Evolutionary conservation across 2,329 filamentous ascomycete genomes (phyloP).

Genomic region (Monosporascus sp.): DNA sequence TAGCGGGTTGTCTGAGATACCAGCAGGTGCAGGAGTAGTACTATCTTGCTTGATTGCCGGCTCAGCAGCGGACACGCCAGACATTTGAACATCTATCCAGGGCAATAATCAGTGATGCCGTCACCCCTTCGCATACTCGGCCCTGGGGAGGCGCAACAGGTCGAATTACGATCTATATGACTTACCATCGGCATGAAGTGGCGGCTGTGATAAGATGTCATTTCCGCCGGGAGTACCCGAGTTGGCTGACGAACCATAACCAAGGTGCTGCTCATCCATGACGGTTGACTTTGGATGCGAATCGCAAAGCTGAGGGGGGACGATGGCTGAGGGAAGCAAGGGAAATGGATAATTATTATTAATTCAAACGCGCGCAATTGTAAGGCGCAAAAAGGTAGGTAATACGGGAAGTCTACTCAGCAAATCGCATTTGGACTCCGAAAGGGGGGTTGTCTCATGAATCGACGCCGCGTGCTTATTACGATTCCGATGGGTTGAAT

Average conservation of each 20-base stretch:
- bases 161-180: conserved; percentile 3
- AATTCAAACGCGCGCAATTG: background rate
- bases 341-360: background rate
- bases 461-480: background rate
- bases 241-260: conserved; percentile 53
- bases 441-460: too few species aligned
- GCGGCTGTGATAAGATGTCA: conserved; percentile 50
- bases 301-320: background rate
- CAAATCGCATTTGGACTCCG: background rate
- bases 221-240: conserved; percentile 53
- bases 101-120: conserved; percentile 12
- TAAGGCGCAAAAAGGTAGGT: background rate
- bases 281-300: conserved; percentile 18
- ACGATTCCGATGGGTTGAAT: background rate
- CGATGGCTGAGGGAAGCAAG: background rate
- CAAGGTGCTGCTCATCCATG: conserved; percentile 56
- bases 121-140: conserved; percentile 1
- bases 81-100: conserved; percentile 58
- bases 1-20: conserved; percentile 56
- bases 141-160: conserved; percentile 1
- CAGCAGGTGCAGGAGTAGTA: conserved; percentile 51
- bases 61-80: conserved; percentile 43
- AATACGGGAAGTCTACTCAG: background rate
- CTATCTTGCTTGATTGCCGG: conserved; percentile 56
- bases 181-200: conserved; percentile 47